A percentile compares a stretch with the other conserved stretches of the same genome.
Conservation (phyloP, 306 rosid species). For the Acacia crassicarpa region DNA sequence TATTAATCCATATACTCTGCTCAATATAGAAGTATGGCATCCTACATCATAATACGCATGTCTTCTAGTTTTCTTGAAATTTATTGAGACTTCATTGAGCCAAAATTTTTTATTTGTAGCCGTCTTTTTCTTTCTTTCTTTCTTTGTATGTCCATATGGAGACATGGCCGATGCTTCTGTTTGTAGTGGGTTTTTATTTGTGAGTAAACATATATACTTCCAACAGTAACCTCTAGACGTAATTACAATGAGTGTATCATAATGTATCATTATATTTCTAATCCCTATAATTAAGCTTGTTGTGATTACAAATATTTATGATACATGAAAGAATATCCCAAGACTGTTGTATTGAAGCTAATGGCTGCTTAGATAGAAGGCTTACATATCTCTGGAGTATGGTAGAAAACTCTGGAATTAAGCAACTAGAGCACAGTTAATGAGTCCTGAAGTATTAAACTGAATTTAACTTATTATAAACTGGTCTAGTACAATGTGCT, state of each 20-base stretch:
- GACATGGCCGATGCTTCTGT: constrained; percentile 22
- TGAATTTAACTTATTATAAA: neutral
- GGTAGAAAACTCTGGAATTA: neutral
- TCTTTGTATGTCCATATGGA: constrained; percentile 21
- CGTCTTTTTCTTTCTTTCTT: neutral
- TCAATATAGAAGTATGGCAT: neutral
- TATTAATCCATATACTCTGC: constrained; percentile 13
- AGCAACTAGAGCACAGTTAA: neutral
- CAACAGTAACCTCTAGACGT: neutral
- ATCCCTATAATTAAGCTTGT: neutral
- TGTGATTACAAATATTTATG: neutral
- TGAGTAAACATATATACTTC: neutral
- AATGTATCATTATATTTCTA: neutral
- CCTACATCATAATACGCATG: neutral
- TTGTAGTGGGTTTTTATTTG: neutral
- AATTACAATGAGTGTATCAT: neutral
- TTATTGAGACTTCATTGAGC: constrained; percentile 6
- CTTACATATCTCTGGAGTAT: neutral
- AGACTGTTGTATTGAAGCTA: constrained; percentile 8
- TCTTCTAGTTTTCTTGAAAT: constrained; percentile 5
- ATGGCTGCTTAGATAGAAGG: constrained; percentile 18
- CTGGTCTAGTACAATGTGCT: neutral
- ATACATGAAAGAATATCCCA: neutral
- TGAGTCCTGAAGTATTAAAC: neutral
- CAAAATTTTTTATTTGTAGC: neutral